A percentile compares a stretch with the other conserved stretches of the same genome.
Evolutionary conservation across 2,329 filamentous ascomycete genomes (phyloP).

Genomic region (Penicillium sp.): DNA sequence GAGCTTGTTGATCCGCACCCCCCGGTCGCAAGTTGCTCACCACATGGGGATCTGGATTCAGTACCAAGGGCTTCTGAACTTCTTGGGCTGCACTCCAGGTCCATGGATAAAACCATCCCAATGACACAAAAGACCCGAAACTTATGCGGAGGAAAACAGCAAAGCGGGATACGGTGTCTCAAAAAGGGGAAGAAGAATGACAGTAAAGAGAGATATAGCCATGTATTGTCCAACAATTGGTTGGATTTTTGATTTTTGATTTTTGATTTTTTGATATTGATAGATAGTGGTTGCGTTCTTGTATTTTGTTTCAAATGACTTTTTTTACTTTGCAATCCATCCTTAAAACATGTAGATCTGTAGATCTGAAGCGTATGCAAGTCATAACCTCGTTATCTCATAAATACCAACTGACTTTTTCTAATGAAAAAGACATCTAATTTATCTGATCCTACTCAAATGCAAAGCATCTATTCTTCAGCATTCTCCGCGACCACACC

Average conservation of each 20-base stretch:
- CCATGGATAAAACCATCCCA: background rate
- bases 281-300: slow-evolving; percentile 1
- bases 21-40: background rate
- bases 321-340: background rate
- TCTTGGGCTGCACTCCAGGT: background rate
- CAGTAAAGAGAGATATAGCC: background rate
- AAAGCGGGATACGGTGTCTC: slow-evolving; percentile 3
- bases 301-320: background rate
- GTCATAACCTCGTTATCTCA: slow-evolving; percentile 10
- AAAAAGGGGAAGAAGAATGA: slow-evolving; percentile 10
- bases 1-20: background rate
- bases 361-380: background rate
- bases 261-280: slow-evolving; percentile 4
- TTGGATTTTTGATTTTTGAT: slow-evolving; percentile 2
- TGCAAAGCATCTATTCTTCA: slow-evolving; percentile 5
- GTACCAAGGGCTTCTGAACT: background rate
- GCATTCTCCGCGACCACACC: slow-evolving; percentile 24
- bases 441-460: background rate
- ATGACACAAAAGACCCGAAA: slow-evolving; percentile 5
- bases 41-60: background rate
- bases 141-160: slow-evolving; percentile 6
- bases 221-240: slow-evolving; percentile 4
- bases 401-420: background rate
- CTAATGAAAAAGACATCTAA: slow-evolving; percentile 2
- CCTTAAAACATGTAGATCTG: background rate